These are phyloP conservation scores for Capsella bursapastoris DNA, from an alignment of 345 rosid genomes.

Conservation along the genomic window DNA sequence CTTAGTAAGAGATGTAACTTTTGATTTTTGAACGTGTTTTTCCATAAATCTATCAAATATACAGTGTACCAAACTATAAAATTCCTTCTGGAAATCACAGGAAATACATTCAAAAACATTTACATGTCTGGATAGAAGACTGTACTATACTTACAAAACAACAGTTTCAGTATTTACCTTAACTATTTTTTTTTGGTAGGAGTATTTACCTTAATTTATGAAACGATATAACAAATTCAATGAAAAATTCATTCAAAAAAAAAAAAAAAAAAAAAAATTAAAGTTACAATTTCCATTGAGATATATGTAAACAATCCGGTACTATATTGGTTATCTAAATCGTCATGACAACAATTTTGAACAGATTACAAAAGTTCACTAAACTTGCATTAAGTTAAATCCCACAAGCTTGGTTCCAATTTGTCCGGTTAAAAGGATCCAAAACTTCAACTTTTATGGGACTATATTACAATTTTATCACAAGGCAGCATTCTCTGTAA, in stretches of 20 bases:
- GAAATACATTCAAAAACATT: too few species aligned
- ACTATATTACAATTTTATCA: constrained; percentile 28
- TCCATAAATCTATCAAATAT: too few species aligned
- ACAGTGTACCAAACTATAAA: too few species aligned
- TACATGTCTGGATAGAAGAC: background rate
- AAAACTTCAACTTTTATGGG: background rate
- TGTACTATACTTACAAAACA: background rate
- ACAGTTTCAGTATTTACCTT: background rate
- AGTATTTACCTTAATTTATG: background rate
- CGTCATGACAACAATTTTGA: constrained; percentile 1
- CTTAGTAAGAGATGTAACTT: background rate
- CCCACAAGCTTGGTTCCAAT: constrained; percentile 18
- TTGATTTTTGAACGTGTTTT: background rate
- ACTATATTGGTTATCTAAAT: background rate
- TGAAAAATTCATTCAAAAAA: background rate
- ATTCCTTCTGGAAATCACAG: too few species aligned
- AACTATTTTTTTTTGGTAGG: background rate
- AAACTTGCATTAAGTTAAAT: background rate
- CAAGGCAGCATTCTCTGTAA: constrained; percentile 9
- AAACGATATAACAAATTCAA: background rate
- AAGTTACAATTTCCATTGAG: background rate
- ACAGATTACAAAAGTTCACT: constrained; percentile 10
- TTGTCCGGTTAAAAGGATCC: background rate
- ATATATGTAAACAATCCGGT: background rate
- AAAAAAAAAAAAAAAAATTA: background rate